Evolutionary conservation across 2,329 filamentous ascomycete genomes (phyloP), one percentile per base, ranked within the genome.

Genomic region (Mollisiaceae sp.): DNA sequence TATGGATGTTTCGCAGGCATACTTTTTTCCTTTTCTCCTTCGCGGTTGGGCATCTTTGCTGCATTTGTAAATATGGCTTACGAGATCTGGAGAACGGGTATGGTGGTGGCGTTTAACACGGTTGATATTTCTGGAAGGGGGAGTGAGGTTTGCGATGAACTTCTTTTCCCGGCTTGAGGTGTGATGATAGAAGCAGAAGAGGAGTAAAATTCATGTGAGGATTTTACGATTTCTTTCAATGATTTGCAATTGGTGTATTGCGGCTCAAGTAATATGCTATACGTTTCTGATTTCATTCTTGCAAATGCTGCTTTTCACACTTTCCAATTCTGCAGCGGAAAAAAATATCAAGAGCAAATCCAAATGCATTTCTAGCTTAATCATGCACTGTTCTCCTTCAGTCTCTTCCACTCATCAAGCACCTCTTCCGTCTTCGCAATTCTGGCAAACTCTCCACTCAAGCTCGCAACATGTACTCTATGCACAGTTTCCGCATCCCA

Each of bases 401-500:
- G 4, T 14, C 12, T 14, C 18, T 60, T 45, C 64, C 54, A 65
- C n/a, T 61, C 64, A 8, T 5, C 27, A 1, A 63, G 11, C 18
- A 82, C 76, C 59, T 79, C 76, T 39, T 74, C 72, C 8, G 80
- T 79, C 12, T 67, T 70, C 56, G 75, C 63, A 11, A 82, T 75
- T 55, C 79, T 75, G 2, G 79, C 79, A 76, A 83, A 83, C 69
- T 83, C 82, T 43, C 82, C 81, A 43, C 78, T 72, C 68, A 83
- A 70, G 64, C 80, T 83, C 5, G 78, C 81, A 55, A 82, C 68
- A 52, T 78, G 78, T 14, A 82, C 79, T 41, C 65, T 72, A 70
- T 83, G 82, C 43, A 83, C 74, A 4, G 77, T 80, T 69, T 83
- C 80, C 0, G 81, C 78, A 69, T 82, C 80, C 63, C 79, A 79